A percentile compares a stretch with the other conserved stretches of the same genome.
Conservation (phyloP, 495 filamentous ascomycete species). For the Cudoniella acicularis region DNA sequence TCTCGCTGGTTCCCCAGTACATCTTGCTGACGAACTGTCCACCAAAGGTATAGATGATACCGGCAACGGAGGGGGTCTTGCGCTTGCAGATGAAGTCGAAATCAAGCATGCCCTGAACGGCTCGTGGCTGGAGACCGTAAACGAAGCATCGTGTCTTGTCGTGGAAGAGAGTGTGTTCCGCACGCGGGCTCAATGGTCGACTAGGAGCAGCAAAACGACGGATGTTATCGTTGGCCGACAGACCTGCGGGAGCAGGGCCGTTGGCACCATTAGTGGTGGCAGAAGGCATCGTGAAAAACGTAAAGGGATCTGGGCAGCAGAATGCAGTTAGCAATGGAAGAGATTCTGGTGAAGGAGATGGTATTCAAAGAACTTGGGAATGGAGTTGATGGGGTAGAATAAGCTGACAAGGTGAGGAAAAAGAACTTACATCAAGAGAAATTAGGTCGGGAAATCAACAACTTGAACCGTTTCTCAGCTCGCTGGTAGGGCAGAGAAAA, state of each 20-base stretch:
- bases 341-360: constrained; percentile 1
- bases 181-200: constrained; percentile 81
- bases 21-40: constrained; percentile 99
- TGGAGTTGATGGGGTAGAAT: not conserved
- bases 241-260: constrained; percentile 31
- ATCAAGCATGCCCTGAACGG: constrained; percentile 99
- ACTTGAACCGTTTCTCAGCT: not conserved
- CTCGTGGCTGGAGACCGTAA: constrained; percentile 95
- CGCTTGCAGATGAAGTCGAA: constrained; percentile 99
- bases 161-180: constrained; percentile 87
- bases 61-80: constrained; percentile 89
- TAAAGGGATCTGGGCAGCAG: constrained; percentile 11
- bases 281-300: constrained; percentile 41
- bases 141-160: constrained; percentile 99
- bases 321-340: constrained; percentile 18
- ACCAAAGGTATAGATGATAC: constrained; percentile 99
- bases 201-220: constrained; percentile 91
- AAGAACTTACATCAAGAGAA: not conserved
- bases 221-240: constrained; percentile 96
- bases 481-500: not conserved
- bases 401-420: not conserved
- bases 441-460: not conserved
- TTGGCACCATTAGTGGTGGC: constrained; percentile 34
- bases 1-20: constrained; percentile 99
- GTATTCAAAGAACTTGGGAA: constrained; percentile 11